Conservation (phyloP, 73 alveolate species). For the Uronychia binucleata region DNA sequence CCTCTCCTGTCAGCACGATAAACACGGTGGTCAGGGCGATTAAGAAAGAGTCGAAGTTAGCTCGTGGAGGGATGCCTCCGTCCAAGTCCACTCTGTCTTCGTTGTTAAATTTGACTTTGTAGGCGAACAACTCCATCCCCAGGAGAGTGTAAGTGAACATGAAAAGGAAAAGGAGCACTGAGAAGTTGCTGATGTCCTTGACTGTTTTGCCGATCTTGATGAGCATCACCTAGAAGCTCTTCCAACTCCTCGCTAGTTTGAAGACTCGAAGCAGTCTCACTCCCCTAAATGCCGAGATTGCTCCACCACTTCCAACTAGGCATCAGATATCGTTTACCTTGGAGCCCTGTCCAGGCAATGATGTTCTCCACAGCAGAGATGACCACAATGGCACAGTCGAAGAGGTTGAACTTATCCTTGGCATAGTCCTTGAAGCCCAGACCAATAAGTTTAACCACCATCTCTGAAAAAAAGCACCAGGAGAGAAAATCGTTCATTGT, state of each 20-base stretch:
- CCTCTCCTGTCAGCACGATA: slow-evolving; percentile 53
- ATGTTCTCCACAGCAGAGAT: slow-evolving; percentile 51
- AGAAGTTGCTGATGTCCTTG: slow-evolving; percentile 22
- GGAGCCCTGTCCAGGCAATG: neutral
- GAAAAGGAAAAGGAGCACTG: slow-evolving; percentile 38
- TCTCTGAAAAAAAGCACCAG: slow-evolving; percentile 37
- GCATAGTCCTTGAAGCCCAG: slow-evolving; percentile 27
- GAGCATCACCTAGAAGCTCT: slow-evolving; percentile 8
- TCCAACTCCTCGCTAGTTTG: slow-evolving; percentile 32
- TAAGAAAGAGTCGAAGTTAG: slow-evolving; percentile 40
- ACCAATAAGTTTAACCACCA: slow-evolving; percentile 47
- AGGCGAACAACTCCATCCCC: slow-evolving; percentile 63
- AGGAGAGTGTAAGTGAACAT: slow-evolving; percentile 57
- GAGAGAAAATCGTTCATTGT: slow-evolving; percentile 36
- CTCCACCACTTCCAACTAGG: slow-evolving; percentile 34
- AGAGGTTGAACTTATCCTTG: slow-evolving; percentile 47
- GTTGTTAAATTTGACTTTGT: too few relatives aligned
- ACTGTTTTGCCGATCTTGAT: slow-evolving; percentile 13
- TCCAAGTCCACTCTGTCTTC: slow-evolving; percentile 11
- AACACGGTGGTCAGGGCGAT: slow-evolving; percentile 49
- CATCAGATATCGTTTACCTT: too few relatives aligned
- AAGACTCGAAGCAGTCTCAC: slow-evolving; percentile 31
- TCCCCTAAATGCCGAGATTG: slow-evolving; percentile 41
- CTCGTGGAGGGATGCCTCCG: slow-evolving; percentile 41
- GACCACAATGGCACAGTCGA: slow-evolving; percentile 70